These are phyloP conservation scores for Solanum hybrid DNA, from an alignment of 305 asterid genomes.

Conservation along the genomic window DNA sequence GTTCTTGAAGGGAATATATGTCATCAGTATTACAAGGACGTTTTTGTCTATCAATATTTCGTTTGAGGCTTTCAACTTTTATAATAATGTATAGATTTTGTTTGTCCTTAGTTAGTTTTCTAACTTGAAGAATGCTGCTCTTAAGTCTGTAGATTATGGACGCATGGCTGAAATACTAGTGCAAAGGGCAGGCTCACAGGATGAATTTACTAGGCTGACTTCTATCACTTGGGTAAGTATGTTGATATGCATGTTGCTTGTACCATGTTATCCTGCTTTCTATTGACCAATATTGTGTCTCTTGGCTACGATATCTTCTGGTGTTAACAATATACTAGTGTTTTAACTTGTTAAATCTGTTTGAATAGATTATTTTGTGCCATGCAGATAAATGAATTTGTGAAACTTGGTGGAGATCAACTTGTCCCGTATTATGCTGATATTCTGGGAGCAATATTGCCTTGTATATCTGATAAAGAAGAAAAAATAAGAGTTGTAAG, in stretches of 20 bases:
- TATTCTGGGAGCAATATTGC: constrained; percentile 92
- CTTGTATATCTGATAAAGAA: constrained; percentile 97
- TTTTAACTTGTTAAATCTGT: constrained; percentile 17
- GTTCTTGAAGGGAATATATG: neutral
- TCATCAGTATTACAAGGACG: neutral
- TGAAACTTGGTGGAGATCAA: constrained; percentile 98
- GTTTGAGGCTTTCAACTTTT: neutral
- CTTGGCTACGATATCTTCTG: neutral
- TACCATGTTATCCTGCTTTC: constrained; percentile 1
- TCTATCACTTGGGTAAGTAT: constrained; percentile 92
- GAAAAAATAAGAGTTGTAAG: constrained; percentile 97
- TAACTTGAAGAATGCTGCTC: constrained; percentile 26
- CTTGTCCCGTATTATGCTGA: constrained; percentile 97
- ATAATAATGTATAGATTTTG: neutral
- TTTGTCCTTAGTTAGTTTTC: constrained; percentile 14
- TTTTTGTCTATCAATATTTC: neutral
- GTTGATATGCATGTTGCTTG: neutral
- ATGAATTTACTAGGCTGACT: constrained; percentile 93
- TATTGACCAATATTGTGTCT: constrained; percentile 10
- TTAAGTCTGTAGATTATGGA: constrained; percentile 99
- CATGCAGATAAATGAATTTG: constrained; percentile 87
- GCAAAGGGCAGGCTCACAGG: constrained; percentile 85
- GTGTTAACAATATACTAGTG: neutral
- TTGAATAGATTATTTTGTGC: constrained; percentile 6
- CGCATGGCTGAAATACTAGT: constrained; percentile 99